Evolutionary conservation across 495 filamentous ascomycete species (phyloP).

Genomic region (Lentithecium fluviatile): DNA sequence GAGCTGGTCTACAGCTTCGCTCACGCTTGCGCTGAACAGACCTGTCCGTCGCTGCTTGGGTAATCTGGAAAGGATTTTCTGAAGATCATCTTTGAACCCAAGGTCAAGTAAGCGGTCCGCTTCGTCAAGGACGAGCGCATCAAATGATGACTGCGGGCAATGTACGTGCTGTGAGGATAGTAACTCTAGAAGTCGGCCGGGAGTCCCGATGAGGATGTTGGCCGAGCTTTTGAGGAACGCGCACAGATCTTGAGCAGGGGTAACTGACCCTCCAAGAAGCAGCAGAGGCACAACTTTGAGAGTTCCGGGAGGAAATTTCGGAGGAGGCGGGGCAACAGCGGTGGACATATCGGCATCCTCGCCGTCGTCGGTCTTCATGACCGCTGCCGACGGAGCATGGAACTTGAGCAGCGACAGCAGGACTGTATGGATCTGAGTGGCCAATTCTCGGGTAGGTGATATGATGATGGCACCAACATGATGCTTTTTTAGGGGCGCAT

Average conservation of each 20-base stretch:
- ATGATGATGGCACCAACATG: constrained; percentile 89
- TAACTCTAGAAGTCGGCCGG: constrained; percentile 83
- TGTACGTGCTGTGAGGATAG: constrained; percentile 89
- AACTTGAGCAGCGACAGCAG: constrained; percentile 73
- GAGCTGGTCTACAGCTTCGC: constrained; percentile 86
- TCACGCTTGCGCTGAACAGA: constrained; percentile 88
- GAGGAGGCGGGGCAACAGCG: constrained; percentile 49
- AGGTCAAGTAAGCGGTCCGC: constrained; percentile 89
- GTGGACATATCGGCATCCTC: constrained; percentile 46
- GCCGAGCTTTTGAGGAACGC: constrained; percentile 75
- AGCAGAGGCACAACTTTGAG: constrained; percentile 76
- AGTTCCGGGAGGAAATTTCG: constrained; percentile 50
- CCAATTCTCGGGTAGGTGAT: constrained; percentile 89
- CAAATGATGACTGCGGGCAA: constrained; percentile 81
- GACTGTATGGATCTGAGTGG: constrained; percentile 85
- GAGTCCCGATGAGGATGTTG: constrained; percentile 84
- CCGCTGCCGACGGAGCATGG: constrained; percentile 71
- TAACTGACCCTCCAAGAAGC: constrained; percentile 80
- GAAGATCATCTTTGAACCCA: constrained; percentile 90
- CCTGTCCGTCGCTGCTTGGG: constrained; percentile 94
- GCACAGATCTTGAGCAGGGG: constrained; percentile 80
- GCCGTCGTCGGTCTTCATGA: constrained; percentile 51
- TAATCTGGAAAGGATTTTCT: constrained; percentile 75
- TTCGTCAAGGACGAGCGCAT: constrained; percentile 89
- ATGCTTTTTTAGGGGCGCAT: constrained; percentile 78